phyloP scores from a whole-genome alignment of 495 filamentous ascomycete species.

The Neurospora tetraspora region DNA sequence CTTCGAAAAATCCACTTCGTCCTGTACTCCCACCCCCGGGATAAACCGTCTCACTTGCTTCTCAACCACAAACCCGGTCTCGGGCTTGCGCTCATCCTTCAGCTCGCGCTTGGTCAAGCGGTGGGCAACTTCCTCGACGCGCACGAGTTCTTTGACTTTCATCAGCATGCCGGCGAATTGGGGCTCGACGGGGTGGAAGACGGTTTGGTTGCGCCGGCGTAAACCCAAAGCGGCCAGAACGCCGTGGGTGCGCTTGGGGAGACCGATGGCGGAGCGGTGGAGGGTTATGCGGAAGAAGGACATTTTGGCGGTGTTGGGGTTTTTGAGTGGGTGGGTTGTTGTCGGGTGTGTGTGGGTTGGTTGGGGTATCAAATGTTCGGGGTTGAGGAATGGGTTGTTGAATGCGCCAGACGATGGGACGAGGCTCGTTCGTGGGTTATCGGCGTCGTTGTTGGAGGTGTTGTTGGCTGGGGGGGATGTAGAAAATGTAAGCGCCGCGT shows the following conservation, averaged over 20 bases:
- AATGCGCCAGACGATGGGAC: neutral
- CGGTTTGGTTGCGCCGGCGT: conserved; percentile 74
- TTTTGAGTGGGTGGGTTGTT: neutral
- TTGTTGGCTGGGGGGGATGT: no score
- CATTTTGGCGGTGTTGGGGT: conserved; percentile 47
- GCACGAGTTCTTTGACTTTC: conserved; percentile 92
- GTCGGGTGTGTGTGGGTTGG: no score
- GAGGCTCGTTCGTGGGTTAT: neutral
- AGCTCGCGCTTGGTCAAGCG: conserved; percentile 65
- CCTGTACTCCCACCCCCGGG: neutral
- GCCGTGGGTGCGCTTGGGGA: conserved; percentile 70
- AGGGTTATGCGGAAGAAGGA: conserved; percentile 93
- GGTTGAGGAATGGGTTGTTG: no score
- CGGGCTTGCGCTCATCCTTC: conserved; percentile 61
- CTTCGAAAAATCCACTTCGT: neutral
- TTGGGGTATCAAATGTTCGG: no score
- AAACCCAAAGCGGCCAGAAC: conserved; percentile 86
- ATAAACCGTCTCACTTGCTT: conserved; percentile 17
- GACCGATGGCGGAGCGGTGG: conserved; percentile 83
- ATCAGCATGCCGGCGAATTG: conserved; percentile 91
- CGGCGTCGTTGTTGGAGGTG: neutral
- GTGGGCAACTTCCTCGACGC: conserved; percentile 70
- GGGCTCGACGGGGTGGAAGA: conserved; percentile 80
- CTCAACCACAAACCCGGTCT: conserved; percentile 81
- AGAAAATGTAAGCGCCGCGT: neutral